Conservation (phyloP, 768 basidiomycete species). For the Amanita jacksonii region DNA sequence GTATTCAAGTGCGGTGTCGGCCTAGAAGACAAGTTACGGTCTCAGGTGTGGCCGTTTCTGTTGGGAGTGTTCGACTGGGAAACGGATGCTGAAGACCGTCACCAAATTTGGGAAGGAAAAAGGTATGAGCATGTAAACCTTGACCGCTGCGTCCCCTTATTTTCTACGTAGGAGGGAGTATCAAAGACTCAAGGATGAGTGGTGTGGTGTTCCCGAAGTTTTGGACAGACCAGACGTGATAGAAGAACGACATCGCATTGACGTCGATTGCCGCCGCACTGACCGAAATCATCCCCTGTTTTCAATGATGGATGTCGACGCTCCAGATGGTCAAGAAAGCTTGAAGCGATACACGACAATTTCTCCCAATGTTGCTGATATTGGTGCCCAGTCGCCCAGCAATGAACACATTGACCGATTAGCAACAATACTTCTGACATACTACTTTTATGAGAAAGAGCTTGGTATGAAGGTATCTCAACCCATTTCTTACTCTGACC, state of each 20-base stretch:
- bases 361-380: conserved; percentile 61
- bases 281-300: conserved; percentile 93
- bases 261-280: conserved; percentile 95
- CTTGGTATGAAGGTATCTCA: conserved; percentile 46
- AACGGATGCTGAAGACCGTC: conserved; percentile 50
- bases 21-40: conserved; percentile 44
- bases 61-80: conserved; percentile 83
- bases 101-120: conserved; percentile 51
- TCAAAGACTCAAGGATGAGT: conserved; percentile 60
- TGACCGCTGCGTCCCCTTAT: conserved; percentile 3
- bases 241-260: conserved; percentile 90
- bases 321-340: conserved; percentile 40
- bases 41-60: conserved; percentile 85
- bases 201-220: conserved; percentile 78
- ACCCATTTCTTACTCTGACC: conserved; percentile 7
- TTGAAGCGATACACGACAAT: conserved; percentile 57
- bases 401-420: conserved; percentile 92
- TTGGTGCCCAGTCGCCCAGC: conserved; percentile 79
- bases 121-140: conserved; percentile 27
- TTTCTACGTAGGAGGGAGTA: conserved; percentile 49
- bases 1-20: conserved; percentile 71
- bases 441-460: conserved; percentile 83
- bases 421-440: conserved; percentile 79
- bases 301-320: conserved; percentile 32
- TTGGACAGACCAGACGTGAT: conserved; percentile 72